Evolutionary conservation across 768 basidiomycete genomes (phyloP).

Genomic region (Tricholoma furcatifolium): DNA sequence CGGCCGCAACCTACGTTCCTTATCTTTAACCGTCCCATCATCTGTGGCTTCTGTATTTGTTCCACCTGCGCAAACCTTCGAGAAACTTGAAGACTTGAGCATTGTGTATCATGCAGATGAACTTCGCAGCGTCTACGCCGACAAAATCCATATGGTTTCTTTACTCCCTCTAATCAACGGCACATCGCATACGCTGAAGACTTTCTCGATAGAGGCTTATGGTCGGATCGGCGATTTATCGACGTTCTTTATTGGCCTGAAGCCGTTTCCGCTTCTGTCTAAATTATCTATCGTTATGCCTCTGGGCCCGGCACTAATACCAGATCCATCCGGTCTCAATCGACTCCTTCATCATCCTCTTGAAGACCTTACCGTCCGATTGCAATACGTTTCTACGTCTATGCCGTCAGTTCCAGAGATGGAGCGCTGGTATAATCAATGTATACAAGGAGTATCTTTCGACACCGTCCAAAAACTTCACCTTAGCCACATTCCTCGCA

Average conservation of each 20-base stretch:
- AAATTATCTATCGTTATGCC: constrained; percentile 1
- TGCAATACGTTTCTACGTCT: neutral
- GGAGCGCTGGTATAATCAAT: neutral
- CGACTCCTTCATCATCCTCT: neutral
- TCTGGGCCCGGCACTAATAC: neutral
- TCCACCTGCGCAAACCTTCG: neutral
- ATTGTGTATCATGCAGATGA: neutral
- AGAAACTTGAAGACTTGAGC: neutral
- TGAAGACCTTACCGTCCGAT: neutral
- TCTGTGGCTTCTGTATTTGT: neutral
- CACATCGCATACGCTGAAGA: neutral
- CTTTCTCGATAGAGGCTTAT: neutral
- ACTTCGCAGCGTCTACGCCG: neutral
- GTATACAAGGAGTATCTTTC: neutral
- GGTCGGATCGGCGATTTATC: neutral
- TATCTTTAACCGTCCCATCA: neutral
- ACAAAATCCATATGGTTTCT: neutral
- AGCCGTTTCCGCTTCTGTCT: neutral
- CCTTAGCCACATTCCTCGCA: neutral
- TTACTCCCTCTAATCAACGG: neutral
- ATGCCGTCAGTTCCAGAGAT: neutral
- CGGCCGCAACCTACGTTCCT: neutral
- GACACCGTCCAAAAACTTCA: neutral
- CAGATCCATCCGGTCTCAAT: neutral
- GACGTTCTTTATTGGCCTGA: neutral